Evolutionary conservation across 805 yeast species (phyloP), one percentile per base, ranked within the genome.

Genomic region (Metschnikowia noctiluminum): DNA sequence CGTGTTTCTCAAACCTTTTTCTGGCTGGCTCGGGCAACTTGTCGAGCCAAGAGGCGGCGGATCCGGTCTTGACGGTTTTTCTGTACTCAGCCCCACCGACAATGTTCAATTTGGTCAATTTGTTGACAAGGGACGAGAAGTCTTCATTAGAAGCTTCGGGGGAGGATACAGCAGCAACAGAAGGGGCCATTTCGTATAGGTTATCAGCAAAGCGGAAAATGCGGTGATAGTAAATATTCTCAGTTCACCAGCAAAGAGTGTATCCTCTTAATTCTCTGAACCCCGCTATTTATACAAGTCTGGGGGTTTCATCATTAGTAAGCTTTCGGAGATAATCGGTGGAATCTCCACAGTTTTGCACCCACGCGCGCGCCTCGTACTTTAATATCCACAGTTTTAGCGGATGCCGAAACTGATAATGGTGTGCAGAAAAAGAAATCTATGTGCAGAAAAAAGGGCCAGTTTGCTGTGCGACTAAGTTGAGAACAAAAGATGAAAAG

Each of bases 1-100:
- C 60, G 49, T 62, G 52, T 42, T 54, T 62, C 7, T 59, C 62
- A 45, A 50, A 59, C 35, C 68, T 52, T n/a, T 50, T 52, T 43
- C 56, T 57, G 36, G 68, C 56, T 2, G 63, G 42, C 15, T 47
- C 58, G 6, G 66, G 68, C 46, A 63, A 52, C 11, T 37, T 49
- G 35, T 56, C 56, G 21, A 54, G 42, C 56, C 58, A 54, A 10
- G 59, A 54, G 6, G 53, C 57, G 8, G 46, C 47, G 14, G 46
- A 5, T 2, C 57, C 59, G 3, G 54, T 47, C 32, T 51, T 53
- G 39, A 50, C 48, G 11, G 46, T 27, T 32, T 50, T 55, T 27
- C 41, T 39, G 44, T 45, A 42, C 16, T 40, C 45, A 5, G 45
- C 41, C 13, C 42, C 50, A 14, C 58, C 57, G n/a, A 53, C 45